Conservation (phyloP, 2,329 filamentous ascomycete genomes). For the Colletotrichum sp. region DNA sequence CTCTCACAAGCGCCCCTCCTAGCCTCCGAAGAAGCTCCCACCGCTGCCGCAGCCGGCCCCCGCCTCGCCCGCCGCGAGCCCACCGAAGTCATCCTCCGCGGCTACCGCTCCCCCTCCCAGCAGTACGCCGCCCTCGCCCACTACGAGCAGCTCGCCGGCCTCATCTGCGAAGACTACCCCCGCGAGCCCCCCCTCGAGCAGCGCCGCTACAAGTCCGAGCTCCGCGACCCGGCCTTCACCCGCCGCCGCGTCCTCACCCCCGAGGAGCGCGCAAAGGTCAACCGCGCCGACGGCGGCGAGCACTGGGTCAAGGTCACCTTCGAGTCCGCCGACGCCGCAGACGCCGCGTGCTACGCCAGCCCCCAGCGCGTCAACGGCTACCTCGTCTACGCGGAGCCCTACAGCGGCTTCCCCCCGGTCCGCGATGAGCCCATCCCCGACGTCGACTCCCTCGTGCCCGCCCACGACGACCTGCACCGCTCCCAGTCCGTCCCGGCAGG, state of each 20-base stretch:
- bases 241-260: slow-evolving; percentile 68
- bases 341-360: slow-evolving; percentile 71
- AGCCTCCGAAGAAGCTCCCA: slow-evolving; percentile 37
- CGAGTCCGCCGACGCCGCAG: slow-evolving; percentile 74
- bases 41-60: slow-evolving; percentile 27
- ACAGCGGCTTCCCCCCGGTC: slow-evolving; percentile 66
- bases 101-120: slow-evolving; percentile 69
- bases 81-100: slow-evolving; percentile 83
- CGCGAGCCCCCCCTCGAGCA: slow-evolving; percentile 78
- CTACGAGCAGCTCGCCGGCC: slow-evolving; percentile 85
- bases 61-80: slow-evolving; percentile 46
- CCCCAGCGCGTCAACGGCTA: slow-evolving; percentile 75
- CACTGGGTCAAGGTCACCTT: slow-evolving; percentile 94
- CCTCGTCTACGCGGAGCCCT: slow-evolving; percentile 74
- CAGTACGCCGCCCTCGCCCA: slow-evolving; percentile 89
- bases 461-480: slow-evolving; percentile 33
- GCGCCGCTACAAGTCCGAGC: slow-evolving; percentile 74
- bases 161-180: slow-evolving; percentile 92
- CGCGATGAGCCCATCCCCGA: slow-evolving; percentile 69
- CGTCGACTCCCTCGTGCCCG: slow-evolving; percentile 43
- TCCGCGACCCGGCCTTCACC: slow-evolving; percentile 74
- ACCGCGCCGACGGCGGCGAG: slow-evolving; percentile 80
- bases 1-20: slow-evolving; percentile 36
- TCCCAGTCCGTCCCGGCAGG: slow-evolving; percentile 41
- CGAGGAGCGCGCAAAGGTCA: slow-evolving; percentile 79